These are phyloP conservation scores for Linnemannia zychae DNA, from an alignment of 192 early-diverging fungal species.

Conservation along the genomic window DNA sequence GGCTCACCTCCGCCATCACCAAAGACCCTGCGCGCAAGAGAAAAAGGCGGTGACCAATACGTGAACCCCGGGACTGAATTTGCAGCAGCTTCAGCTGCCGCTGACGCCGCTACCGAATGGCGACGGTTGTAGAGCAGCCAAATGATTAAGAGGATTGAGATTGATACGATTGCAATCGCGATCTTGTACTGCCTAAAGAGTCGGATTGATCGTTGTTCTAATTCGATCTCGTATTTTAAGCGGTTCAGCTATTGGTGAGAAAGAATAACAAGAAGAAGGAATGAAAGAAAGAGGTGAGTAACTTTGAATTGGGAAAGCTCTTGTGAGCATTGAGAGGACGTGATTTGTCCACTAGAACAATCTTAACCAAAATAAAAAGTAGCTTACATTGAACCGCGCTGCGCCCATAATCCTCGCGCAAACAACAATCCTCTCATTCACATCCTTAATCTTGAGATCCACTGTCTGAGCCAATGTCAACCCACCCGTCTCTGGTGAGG, in stretches of 20 bases:
- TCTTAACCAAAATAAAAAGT: no score
- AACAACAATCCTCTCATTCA: conserved; percentile 51
- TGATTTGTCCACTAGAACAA: no score
- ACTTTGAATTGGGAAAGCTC: no score
- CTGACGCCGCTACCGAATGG: background rate
- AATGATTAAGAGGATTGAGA: conserved; percentile 7
- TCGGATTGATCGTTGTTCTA: conserved; percentile 44
- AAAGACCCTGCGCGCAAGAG: background rate
- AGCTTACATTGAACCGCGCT: conserved; percentile 45
- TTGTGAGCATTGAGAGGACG: no score
- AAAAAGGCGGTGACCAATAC: background rate
- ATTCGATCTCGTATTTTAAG: conserved; percentile 39
- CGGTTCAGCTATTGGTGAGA: conserved; percentile 34
- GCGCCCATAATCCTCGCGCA: conserved; percentile 47
- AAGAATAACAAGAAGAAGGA: background rate
- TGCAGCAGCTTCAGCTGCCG: background rate
- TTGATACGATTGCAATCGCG: conserved; percentile 11
- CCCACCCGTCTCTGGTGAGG: conserved; percentile 21
- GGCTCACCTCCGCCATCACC: background rate
- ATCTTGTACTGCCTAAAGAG: conserved; percentile 51
- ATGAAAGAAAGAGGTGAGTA: background rate
- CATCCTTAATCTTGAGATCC: conserved; percentile 32
- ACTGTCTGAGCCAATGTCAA: conserved; percentile 46
- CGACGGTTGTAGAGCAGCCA: conserved; percentile 22
- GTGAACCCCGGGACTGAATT: background rate